Evolutionary conservation across 1,284 basidiomycete genomes (phyloP).

Genomic region (Ceratorhiza oryzae-sativae): DNA sequence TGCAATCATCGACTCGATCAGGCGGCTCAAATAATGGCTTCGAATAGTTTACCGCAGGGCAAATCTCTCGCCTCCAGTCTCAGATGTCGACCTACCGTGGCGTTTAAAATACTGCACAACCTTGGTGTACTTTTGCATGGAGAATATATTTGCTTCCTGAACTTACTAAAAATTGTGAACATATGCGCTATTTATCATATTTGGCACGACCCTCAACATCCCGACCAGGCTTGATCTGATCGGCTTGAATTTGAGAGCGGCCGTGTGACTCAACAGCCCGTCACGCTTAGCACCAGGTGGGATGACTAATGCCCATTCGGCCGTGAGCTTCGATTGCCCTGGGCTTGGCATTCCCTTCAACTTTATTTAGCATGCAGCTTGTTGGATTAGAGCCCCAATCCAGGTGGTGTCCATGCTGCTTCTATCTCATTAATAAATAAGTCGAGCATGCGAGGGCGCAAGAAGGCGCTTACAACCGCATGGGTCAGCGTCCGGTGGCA

Average conservation of each 20-base stretch:
- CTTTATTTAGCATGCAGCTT: neutral
- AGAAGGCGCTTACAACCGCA: slow-evolving; percentile 11
- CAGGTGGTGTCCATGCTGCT: neutral
- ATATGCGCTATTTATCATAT: neutral
- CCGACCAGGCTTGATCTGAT: neutral
- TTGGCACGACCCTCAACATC: neutral
- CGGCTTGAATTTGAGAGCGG: neutral
- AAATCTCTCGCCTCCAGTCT: slow-evolving; percentile 53
- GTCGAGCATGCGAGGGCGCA: neutral
- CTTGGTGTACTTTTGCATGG: neutral
- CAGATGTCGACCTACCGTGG: slow-evolving; percentile 60
- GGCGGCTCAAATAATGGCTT: too few relatives aligned
- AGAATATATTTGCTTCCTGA: neutral
- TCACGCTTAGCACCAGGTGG: neutral
- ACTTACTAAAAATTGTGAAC: neutral
- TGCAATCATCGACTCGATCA: too few relatives aligned
- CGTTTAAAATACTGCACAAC: slow-evolving; percentile 43
- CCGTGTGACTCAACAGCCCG: slow-evolving; percentile 9
- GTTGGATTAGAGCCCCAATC: neutral
- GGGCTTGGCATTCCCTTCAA: slow-evolving; percentile 13
- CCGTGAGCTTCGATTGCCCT: neutral
- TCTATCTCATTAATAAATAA: neutral
- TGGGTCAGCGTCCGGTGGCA: neutral
- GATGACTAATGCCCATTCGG: slow-evolving; percentile 6
- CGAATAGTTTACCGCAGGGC: slow-evolving; percentile 57